A percentile compares a stretch with the other conserved stretches of the same genome.
Evolutionary conservation across 2,329 filamentous ascomycete species (phyloP).

Genomic region (Colletotrichum sp.): DNA sequence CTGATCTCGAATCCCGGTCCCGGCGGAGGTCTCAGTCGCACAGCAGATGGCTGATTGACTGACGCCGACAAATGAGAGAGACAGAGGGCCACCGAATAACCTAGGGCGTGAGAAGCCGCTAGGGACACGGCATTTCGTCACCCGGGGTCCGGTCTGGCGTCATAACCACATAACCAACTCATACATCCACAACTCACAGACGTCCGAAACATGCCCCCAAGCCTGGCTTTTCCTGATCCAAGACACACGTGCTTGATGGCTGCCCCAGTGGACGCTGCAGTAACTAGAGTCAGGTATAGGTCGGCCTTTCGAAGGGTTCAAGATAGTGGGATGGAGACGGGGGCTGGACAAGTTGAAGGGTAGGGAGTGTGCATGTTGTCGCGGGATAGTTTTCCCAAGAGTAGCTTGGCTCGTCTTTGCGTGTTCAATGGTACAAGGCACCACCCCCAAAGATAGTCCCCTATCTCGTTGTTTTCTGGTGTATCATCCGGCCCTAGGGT

Average conservation of each 20-base stretch:
- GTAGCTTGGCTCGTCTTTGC: background rate
- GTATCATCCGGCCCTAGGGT: background rate
- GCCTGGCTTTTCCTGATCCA: background rate
- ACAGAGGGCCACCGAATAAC: background rate
- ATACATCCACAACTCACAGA: background rate
- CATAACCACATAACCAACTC: background rate
- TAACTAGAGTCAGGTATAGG: background rate
- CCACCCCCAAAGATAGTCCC: background rate
- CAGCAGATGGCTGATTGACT: background rate
- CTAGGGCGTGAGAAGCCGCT: background rate
- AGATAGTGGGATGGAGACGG: background rate
- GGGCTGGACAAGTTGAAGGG: background rate
- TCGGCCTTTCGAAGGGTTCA: background rate
- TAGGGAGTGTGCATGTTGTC: constrained; percentile 7
- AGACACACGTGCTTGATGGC: background rate
- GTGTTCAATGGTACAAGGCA: background rate
- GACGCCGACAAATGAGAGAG: background rate
- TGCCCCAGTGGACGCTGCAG: background rate
- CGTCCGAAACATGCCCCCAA: background rate
- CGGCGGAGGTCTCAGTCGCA: background rate
- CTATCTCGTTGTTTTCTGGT: background rate
- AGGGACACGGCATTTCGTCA: constrained; percentile 14
- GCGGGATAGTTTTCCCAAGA: background rate
- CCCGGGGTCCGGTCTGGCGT: constrained; percentile 13
- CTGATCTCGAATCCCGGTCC: background rate